phyloP scores from a whole-genome alignment of 1,139 yeast genomes.

The Suhomyces wounanorum region DNA sequence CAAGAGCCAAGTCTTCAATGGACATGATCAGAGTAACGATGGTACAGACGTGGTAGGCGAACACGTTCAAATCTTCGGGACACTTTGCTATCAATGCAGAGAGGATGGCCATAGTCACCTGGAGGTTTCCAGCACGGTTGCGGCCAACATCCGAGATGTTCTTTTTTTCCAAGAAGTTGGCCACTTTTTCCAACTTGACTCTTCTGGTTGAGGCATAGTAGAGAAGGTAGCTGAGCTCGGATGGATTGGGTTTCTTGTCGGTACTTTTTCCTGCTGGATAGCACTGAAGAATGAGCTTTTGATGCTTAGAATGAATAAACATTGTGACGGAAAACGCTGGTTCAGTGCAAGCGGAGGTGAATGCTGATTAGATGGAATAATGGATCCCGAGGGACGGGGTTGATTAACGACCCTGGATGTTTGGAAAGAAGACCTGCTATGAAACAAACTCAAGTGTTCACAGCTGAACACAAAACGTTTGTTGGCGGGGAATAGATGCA shows the following conservation, averaged over 20 bases:
- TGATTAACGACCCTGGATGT: not conserved
- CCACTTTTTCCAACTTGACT: conserved; percentile 84
- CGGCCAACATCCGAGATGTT: conserved; percentile 64
- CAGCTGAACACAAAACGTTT: not conserved
- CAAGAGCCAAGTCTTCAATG: conserved; percentile 56
- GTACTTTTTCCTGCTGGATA: conserved; percentile 86
- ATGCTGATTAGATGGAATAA: not conserved
- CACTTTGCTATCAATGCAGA: conserved; percentile 73
- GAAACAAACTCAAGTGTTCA: not conserved
- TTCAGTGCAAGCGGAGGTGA: not conserved
- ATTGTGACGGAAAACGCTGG: not conserved
- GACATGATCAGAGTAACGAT: conserved; percentile 49
- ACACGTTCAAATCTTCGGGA: conserved; percentile 78
- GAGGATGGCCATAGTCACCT: conserved; percentile 75
- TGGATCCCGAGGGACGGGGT: not conserved
- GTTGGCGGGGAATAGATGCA: not conserved
- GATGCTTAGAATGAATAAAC: conserved; percentile 74
- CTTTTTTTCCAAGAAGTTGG: conserved; percentile 64
- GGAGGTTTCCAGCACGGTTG: conserved; percentile 73
- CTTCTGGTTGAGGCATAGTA: conserved; percentile 93
- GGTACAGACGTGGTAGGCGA: conserved; percentile 62
- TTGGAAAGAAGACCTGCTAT: not conserved
- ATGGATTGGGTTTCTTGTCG: conserved; percentile 88
- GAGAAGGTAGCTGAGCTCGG: conserved; percentile 83
- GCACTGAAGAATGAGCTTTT: conserved; percentile 84